A percentile compares a stretch with the other conserved stretches of the same genome.
Evolutionary conservation across 352 stramenopile genomes (phyloP).

Genomic region (Bremia lactucae): DNA sequence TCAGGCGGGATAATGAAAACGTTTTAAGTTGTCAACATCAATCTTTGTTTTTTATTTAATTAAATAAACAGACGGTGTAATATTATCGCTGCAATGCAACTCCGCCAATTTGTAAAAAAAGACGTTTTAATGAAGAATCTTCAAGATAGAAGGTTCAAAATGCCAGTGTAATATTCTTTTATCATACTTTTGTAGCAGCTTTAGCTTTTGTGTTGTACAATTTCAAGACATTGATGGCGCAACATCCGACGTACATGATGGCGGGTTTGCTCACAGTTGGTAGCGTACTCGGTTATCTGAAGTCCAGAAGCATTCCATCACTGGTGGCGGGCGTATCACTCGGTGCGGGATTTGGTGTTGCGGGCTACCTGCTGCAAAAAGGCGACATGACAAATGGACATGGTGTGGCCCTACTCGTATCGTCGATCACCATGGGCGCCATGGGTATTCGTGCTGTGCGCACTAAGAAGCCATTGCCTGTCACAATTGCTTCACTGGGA

Average conservation of each 20-base stretch:
- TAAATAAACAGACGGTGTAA: too few relatives aligned
- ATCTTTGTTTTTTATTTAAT: too few relatives aligned
- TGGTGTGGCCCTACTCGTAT: conserved; percentile 66
- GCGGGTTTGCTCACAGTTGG: conserved; percentile 48
- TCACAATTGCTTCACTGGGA: conserved; percentile 62
- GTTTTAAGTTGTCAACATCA: too few relatives aligned
- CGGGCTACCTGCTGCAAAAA: conserved; percentile 71
- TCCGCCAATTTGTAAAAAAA: too few relatives aligned
- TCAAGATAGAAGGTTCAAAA: too few relatives aligned
- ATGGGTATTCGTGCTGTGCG: conserved; percentile 78
- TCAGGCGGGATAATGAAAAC: too few relatives aligned
- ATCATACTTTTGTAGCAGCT: too few relatives aligned
- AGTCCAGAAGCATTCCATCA: conserved; percentile 69
- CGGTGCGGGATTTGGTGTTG: conserved; percentile 65
- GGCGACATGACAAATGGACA: conserved; percentile 78
- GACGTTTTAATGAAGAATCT: too few relatives aligned
- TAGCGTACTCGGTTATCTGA: conserved; percentile 72
- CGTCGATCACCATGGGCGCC: conserved; percentile 73
- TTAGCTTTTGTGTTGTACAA: too few relatives aligned
- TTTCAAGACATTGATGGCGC: too few relatives aligned
- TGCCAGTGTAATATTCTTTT: too few relatives aligned
- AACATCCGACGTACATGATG: conserved; percentile 83
- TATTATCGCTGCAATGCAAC: too few relatives aligned
- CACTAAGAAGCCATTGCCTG: conserved; percentile 60
- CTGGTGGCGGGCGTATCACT: conserved; percentile 75